phyloP scores from a whole-genome alignment of 2,329 filamentous ascomycete genomes.

The Neoascochyta sp. region DNA sequence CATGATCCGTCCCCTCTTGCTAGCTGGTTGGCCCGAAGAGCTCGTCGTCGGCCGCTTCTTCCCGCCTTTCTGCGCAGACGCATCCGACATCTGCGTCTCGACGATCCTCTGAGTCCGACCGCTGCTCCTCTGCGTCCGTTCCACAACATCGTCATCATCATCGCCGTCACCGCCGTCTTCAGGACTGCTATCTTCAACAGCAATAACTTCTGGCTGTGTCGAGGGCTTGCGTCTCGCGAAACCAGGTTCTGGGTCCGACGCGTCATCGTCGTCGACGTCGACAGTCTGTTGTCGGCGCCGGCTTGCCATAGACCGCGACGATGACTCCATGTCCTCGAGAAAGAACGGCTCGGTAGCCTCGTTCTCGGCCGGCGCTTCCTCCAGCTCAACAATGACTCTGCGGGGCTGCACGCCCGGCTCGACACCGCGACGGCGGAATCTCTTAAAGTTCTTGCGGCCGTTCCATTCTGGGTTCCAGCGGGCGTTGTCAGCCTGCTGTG shows the following conservation, averaged over 20 bases:
- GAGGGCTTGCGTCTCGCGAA: conserved; percentile 22
- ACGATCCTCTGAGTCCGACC: conserved; percentile 22
- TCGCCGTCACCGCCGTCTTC: conserved; percentile 28
- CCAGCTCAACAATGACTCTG: conserved; percentile 65
- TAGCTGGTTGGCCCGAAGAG: conserved; percentile 20
- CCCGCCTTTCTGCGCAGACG: conserved; percentile 17
- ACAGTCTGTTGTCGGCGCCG: no score
- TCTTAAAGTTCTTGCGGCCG: conserved; percentile 93
- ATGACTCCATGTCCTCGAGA: conserved; percentile 49
- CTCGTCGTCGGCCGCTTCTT: conserved; percentile 31
- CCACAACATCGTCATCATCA: conserved; percentile 19
- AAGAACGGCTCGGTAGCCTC: conserved; percentile 74
- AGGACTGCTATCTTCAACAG: conserved; percentile 31
- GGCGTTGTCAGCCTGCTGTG: conserved; percentile 46
- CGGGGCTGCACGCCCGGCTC: conserved; percentile 43
- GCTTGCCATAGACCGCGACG: conserved; percentile 14
- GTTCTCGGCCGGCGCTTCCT: conserved; percentile 64
- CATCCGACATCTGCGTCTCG: conserved; percentile 32
- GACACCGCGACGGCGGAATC: conserved; percentile 58
- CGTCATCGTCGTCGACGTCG: conserved; percentile 11
- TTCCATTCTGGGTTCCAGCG: conserved; percentile 91
- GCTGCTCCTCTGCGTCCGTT: conserved; percentile 21
- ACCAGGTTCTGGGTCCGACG: conserved; percentile 28
- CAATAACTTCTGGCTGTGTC: conserved; percentile 17
- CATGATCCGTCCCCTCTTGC: conserved; percentile 24